Base-by-base conservation (phyloP, 106 monocot genomes). In the Amphibolis antarctica region DNA sequence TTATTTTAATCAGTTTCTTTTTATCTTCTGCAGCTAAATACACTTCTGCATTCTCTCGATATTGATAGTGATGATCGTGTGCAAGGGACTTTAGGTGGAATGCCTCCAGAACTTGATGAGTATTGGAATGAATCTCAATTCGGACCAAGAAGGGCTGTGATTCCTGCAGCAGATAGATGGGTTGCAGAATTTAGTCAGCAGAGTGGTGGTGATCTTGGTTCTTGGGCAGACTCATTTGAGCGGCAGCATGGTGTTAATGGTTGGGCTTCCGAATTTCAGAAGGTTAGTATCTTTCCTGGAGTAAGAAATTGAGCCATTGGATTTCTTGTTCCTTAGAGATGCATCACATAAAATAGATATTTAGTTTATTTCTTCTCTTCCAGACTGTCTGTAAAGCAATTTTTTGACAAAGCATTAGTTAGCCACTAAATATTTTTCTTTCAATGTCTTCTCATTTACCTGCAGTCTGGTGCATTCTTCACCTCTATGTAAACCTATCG, bases 251-350 rank as follows among this genome's bases (percentile, higher is more conserved):
- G 96, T 57, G 59, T 78, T 53, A 90, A 96, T 90, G 96, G 86
- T 56, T 96, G 96, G 96, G 96, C 83, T 59, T 86, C 96, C 67
- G 96, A 96, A 75, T 96, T 96, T 86, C 74, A 78, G 49, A 86
- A 90, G 81, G 96, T 96, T 64, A 66, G 62, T 29, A 15, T 57
- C 14, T 28, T 25, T 27, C 4, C 26, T 23, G 48, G 17, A 49
- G 15, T 49, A 9, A 57, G 28, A 13, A 15, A 18, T 57, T 0
- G 7, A 36, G 4, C 36, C 36, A 36, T 7, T n/a, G 14, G 48
- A 15, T 12, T 48, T 48, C 48, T n/a, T 48, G 1, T 48, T 48
- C 1, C 18, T n/a, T 36, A 36, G 7, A 36, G 36, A 7, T 36
- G 7, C 7, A 36, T 36, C 36, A 36, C 2, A n/a, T n/a, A n/a